Base-by-base conservation (phyloP, 805 yeast genomes). In the Brettanomyces naardenensis region DNA sequence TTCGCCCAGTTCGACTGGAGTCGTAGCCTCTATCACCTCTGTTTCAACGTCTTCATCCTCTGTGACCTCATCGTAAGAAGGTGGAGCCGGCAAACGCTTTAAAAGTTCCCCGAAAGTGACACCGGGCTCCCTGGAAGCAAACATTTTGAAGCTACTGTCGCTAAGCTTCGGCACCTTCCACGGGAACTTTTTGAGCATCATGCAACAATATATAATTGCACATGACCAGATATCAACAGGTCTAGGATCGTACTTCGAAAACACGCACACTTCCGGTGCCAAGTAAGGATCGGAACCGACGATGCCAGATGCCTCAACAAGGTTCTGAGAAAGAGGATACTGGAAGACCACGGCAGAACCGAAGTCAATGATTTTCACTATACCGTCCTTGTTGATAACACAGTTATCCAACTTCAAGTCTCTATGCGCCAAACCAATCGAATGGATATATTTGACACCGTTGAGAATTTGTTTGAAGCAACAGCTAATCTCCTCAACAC, bases 211-310 rank as follows among this genome's bases (percentile, higher is more conserved):
- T 35, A 88, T 84, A 42, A 88, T 86, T 6, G 95, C 95, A 25
- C 78, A 78, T 5, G 95, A 84, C 97, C 97, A 88, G 33, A 88
- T 75, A 63, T 88, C 97, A 5, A 88, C 95, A 1, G 96, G 95
- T 46, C 95, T 71, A 13, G 96, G 95, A 56, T 85, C 94, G 53
- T 88, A 88, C 44, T 80, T 80, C 47, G 76, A 68, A 56, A 84
- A 81, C 7, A 86, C 83, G 44, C 89, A 75, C 6, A 85, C 95
- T 58, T 88, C 97, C 1, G 97, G 97, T 1, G 96, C 94, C 57
- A 88, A 64, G 58, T 83, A 82, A 22, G 97, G 89, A 62, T 86
- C 95, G 11, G 89, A 79, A 2, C 95, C 95, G 31, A 85, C 94
- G 38, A 85, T 80, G 4, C 95, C 95, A 35, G 78, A 78, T 2